These are phyloP conservation scores for Syncephalastrum contaminatum DNA, from an alignment of 371 early-diverging fungal genomes.

Conservation along the genomic window DNA sequence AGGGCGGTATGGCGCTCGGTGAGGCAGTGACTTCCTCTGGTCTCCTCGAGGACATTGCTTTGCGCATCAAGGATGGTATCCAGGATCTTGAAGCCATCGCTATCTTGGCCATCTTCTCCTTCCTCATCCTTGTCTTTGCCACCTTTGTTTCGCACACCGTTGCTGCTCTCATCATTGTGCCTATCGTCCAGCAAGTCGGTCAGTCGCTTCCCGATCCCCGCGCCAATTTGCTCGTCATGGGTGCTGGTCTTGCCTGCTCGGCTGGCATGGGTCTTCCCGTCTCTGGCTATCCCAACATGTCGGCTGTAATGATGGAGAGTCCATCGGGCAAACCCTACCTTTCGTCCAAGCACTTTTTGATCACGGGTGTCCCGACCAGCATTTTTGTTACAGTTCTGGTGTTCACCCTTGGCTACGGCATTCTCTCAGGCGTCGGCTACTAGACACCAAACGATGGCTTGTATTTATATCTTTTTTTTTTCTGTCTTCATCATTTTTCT, in stretches of 20 bases:
- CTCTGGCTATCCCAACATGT: conserved; percentile 81
- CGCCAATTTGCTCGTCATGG: conserved; percentile 86
- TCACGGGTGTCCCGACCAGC: conserved; percentile 75
- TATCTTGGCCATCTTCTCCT: conserved; percentile 63
- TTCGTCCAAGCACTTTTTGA: conserved; percentile 75
- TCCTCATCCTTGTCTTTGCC: conserved; percentile 71
- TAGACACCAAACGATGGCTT: conserved; percentile 4
- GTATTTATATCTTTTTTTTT: not conserved
- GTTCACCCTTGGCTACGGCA: conserved; percentile 68
- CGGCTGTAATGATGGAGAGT: conserved; percentile 89
- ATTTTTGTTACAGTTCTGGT: conserved; percentile 67
- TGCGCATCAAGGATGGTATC: conserved; percentile 59
- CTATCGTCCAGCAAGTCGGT: conserved; percentile 77
- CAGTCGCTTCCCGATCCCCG: conserved; percentile 68
- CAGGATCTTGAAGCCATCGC: conserved; percentile 58
- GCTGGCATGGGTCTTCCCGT: conserved; percentile 37
- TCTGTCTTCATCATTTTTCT: not conserved
- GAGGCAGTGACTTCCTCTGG: conserved; percentile 87
- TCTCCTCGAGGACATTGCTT: conserved; percentile 72
- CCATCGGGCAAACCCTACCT: conserved; percentile 85
- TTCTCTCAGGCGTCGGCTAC: conserved; percentile 55
- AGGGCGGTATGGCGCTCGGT: conserved; percentile 89
- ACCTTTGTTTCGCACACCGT: conserved; percentile 95
- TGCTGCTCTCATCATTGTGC: conserved; percentile 76
- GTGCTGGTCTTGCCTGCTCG: conserved; percentile 32